phyloP scores from a whole-genome alignment of 345 rosid species.

The Viola odorata region DNA sequence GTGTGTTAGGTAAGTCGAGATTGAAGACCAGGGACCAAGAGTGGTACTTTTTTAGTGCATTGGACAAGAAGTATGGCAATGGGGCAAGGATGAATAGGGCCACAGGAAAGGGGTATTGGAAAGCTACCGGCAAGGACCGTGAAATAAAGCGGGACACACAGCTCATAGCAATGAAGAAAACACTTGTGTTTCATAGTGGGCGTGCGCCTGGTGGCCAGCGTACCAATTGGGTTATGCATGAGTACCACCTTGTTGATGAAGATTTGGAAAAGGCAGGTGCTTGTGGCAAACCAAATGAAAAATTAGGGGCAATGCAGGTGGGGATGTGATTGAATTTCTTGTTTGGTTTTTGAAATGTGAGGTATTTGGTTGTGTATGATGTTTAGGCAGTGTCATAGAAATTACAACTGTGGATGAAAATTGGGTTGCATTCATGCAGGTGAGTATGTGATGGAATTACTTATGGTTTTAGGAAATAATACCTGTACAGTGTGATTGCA shows the following conservation, averaged over 20 bases:
- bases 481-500: too few relatives aligned
- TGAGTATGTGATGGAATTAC: too few relatives aligned
- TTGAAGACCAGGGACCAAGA: slow-evolving; percentile 70
- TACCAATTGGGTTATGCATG: slow-evolving; percentile 84
- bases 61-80: slow-evolving; percentile 77
- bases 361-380: too few relatives aligned
- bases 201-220: slow-evolving; percentile 54
- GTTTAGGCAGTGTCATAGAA: too few relatives aligned
- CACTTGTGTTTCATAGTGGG: slow-evolving; percentile 56
- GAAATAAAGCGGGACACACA: slow-evolving; percentile 30
- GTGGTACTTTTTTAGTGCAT: slow-evolving; percentile 69
- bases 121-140: slow-evolving; percentile 56
- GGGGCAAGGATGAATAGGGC: slow-evolving; percentile 57
- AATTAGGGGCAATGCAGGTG: too few relatives aligned
- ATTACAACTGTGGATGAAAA: too few relatives aligned
- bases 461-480: too few relatives aligned
- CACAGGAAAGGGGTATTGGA: slow-evolving; percentile 67
- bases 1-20: slow-evolving; percentile 37
- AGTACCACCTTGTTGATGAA: slow-evolving; percentile 56
- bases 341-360: too few relatives aligned
- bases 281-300: too few relatives aligned
- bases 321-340: too few relatives aligned
- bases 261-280: slow-evolving; percentile 19
- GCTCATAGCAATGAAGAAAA: slow-evolving; percentile 59
- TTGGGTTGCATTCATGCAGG: too few relatives aligned